Evolutionary conservation across 2,329 filamentous ascomycete genomes (phyloP), one percentile per base, ranked within the genome.

Genomic region (Colletotrichum orbiculare): DNA sequence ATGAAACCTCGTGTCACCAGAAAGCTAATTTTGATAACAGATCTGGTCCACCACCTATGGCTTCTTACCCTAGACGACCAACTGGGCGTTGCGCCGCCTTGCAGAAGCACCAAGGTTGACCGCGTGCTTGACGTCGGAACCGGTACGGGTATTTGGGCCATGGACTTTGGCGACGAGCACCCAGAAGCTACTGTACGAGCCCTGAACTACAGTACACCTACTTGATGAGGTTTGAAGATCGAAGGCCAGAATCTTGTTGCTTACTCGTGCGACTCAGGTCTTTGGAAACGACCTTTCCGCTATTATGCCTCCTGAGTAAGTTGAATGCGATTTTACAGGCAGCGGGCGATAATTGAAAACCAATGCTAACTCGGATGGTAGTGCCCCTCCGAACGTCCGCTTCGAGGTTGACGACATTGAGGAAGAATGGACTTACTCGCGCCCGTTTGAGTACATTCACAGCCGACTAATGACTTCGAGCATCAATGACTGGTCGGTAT

Each of bases 121-220:
- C 73, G 71, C 4, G 73, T 79, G 6, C 72, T 85, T 2, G 83
- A 85, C 69, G 68, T 82, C 42, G 82, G 82, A 9, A 82, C 81
- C 1, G 82, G 82, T 0, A 84, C 81, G 4, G 82, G 81, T 10
- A 70, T 76, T 7, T 81, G 79, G 78, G 75, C 76, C 2, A 76
- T 83, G 7, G 82, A 84, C 58, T 79, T 82, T 68, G 80, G 72
- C 71, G 46, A 53, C 17, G 43, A 48, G 41, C 48, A 60, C 2
- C 58, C 50, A 0, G 58, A 60, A 4, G 35, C 49, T 12, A 50
- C 25, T 25, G 25, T 25, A 25, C 4, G 25, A 5, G 1, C 25
- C 25, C 25, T 25, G 25, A 4, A 4, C 25, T 3, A 25, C 4
- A 25, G 25, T 2, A 17, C 15, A 17, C 15, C 15, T 17, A 2